phyloP scores from a whole-genome alignment of 73 alveolate species.

The Paramecium sonneborni region DNA sequence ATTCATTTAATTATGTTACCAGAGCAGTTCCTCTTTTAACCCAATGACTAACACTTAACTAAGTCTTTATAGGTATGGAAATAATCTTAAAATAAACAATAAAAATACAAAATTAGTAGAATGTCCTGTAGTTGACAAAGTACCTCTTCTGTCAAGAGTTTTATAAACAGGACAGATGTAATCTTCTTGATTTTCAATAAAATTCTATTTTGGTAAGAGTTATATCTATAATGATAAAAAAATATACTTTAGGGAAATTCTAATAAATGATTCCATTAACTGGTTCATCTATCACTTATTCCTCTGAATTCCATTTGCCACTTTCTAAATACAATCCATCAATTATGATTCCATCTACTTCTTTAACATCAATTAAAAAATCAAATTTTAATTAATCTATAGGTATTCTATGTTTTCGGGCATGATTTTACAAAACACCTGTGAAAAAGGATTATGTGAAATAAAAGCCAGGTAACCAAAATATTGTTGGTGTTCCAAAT shows the following conservation, averaged over 20 bases:
- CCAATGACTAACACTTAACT: slow-evolving; percentile 87
- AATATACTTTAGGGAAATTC: slow-evolving; percentile 87
- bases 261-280: slow-evolving; percentile 84
- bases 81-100: slow-evolving; percentile 68
- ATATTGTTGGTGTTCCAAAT: slow-evolving; percentile 90
- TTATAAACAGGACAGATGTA: slow-evolving; percentile 94
- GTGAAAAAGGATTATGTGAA: slow-evolving; percentile 97
- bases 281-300: slow-evolving; percentile 81
- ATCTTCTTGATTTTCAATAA: neutral
- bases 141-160: slow-evolving; percentile 92
- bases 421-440: slow-evolving; percentile 92
- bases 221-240: slow-evolving; percentile 44
- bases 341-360: slow-evolving; percentile 70
- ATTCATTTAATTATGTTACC: slow-evolving; percentile 90
- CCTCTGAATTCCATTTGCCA: slow-evolving; percentile 83
- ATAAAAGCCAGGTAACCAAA: slow-evolving; percentile 97
- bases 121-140: slow-evolving; percentile 96
- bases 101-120: slow-evolving; percentile 87
- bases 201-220: slow-evolving; percentile 36
- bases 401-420: slow-evolving; percentile 90
- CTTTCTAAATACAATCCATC: slow-evolving; percentile 82
- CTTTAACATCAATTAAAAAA: slow-evolving; percentile 83
- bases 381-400: slow-evolving; percentile 91
- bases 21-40: slow-evolving; percentile 96
- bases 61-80: slow-evolving; percentile 80